A percentile compares a stretch with the other conserved stretches of the same genome.
These are phyloP conservation scores for Gracilariopsis chorda DNA, from an alignment of 23 red algal genomes.

Conservation along the genomic window DNA sequence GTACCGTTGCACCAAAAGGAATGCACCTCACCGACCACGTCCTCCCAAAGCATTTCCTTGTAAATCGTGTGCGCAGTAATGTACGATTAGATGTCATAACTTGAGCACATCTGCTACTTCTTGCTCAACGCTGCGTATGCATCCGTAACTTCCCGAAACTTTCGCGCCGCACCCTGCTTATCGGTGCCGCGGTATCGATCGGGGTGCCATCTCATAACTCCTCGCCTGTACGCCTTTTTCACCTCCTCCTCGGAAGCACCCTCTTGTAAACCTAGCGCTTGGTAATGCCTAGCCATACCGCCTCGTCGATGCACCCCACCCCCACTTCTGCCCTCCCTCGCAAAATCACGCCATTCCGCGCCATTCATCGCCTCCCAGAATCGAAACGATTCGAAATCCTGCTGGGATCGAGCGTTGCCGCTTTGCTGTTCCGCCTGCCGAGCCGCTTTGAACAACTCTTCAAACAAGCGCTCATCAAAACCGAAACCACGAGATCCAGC, in stretches of 20 bases:
- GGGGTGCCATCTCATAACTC: conserved; percentile 61
- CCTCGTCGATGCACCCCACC: conserved; percentile 7
- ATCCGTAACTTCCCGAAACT: conserved; percentile 52
- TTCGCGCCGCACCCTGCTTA: neutral
- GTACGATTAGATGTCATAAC: neutral
- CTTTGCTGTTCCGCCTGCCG: neutral
- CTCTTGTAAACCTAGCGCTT: conserved; percentile 18
- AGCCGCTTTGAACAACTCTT: neutral
- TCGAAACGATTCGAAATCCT: conserved; percentile 46
- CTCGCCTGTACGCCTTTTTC: conserved; percentile 27
- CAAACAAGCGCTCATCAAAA: neutral
- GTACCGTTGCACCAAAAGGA: neutral
- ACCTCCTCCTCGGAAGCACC: conserved; percentile 24
- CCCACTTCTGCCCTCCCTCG: neutral
- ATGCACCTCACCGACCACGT: neutral
- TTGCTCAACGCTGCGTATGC: conserved; percentile 45
- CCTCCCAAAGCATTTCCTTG: neutral
- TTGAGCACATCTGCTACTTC: neutral
- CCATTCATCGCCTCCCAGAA: conserved; percentile 60
- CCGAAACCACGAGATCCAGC: neutral
- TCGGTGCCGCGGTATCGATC: conserved; percentile 50
- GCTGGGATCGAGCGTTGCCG: neutral
- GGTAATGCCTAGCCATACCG: conserved; percentile 27
- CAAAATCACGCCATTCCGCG: neutral
- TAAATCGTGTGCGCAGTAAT: neutral